Evolutionary conservation across 2,329 filamentous ascomycete species (phyloP).

Genomic region (Berkeleyomyces basicola): DNA sequence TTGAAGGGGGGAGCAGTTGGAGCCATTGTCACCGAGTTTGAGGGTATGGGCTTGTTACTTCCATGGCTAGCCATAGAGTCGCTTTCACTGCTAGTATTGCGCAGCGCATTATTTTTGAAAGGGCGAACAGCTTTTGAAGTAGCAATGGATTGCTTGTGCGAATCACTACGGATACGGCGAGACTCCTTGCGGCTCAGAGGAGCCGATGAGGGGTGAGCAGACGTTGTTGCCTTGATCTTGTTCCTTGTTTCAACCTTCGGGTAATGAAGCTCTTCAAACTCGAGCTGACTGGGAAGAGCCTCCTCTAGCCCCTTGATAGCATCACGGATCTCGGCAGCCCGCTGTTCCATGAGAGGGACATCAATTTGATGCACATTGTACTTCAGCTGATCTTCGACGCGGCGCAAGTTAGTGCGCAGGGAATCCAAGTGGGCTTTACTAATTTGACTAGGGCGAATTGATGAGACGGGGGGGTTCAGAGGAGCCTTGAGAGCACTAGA

Average conservation of each 20-base stretch:
- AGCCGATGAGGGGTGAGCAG: neutral
- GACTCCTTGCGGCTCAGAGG: constrained; percentile 8
- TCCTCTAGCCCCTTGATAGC: constrained; percentile 35
- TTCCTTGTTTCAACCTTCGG: constrained; percentile 21
- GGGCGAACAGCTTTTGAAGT: neutral
- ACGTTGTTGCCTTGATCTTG: constrained; percentile 13
- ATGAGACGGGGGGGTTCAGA: constrained; percentile 33
- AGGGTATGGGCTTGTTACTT: neutral
- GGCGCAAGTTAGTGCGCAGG: constrained; percentile 29
- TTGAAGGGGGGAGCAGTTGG: constrained; percentile 9
- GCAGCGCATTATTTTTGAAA: constrained; percentile 3
- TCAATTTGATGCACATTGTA: constrained; percentile 49
- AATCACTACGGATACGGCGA: constrained; percentile 10
- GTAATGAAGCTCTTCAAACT: constrained; percentile 29
- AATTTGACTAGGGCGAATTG: constrained; percentile 43
- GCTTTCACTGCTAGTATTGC: constrained; percentile 6
- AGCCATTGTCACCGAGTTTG: constrained; percentile 5
- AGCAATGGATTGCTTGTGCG: constrained; percentile 2
- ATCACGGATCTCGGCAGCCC: constrained; percentile 26
- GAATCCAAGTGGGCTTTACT: constrained; percentile 40
- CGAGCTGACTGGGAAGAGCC: constrained; percentile 28
- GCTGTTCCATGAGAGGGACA: constrained; percentile 31
- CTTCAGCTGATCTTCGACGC: constrained; percentile 38
- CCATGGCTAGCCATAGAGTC: neutral
- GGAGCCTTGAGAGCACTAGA: constrained; percentile 14